A percentile compares a stretch with the other conserved stretches of the same genome.
Conservation (phyloP, 768 basidiomycete species). For the Punctularia strigosozonata region DNA sequence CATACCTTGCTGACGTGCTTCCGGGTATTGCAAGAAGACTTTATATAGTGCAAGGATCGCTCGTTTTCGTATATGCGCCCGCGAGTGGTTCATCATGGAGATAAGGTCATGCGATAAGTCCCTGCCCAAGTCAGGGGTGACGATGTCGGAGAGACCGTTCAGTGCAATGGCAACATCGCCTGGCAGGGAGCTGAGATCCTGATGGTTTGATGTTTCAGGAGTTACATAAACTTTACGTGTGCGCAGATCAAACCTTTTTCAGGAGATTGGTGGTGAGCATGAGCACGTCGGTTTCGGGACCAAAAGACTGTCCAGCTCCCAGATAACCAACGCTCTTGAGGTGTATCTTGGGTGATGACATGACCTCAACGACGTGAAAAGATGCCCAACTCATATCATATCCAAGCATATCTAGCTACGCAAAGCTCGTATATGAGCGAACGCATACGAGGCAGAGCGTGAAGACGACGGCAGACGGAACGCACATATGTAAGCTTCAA, state of each 20-base stretch:
- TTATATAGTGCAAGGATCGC: conserved; percentile 80
- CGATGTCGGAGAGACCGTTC: conserved; percentile 74
- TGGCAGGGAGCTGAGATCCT: conserved; percentile 77
- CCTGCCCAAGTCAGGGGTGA: conserved; percentile 81
- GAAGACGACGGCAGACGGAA: conserved; percentile 11
- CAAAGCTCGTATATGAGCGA: conserved; percentile 7
- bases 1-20: conserved; percentile 55
- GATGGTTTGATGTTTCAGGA: conserved; percentile 10
- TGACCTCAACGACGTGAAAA: conserved; percentile 95
- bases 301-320: conserved; percentile 84
- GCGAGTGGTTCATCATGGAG: conserved; percentile 82
- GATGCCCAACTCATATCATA: conserved; percentile 94
- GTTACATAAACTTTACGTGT: not conserved
- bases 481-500: conserved; percentile 95
- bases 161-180: conserved; percentile 66
- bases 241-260: conserved; percentile 66
- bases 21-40: conserved; percentile 73
- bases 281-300: conserved; percentile 90
- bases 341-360: conserved; percentile 87
- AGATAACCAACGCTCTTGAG: conserved; percentile 95
- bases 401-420: conserved; percentile 94
- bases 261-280: conserved; percentile 94
- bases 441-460: conserved; percentile 6
- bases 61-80: conserved; percentile 80
- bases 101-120: conserved; percentile 82